A percentile compares a stretch with the other conserved stretches of the same genome.
These are phyloP conservation scores for Boletellus ananas DNA, from an alignment of 768 basidiomycete genomes.

Conservation along the genomic window DNA sequence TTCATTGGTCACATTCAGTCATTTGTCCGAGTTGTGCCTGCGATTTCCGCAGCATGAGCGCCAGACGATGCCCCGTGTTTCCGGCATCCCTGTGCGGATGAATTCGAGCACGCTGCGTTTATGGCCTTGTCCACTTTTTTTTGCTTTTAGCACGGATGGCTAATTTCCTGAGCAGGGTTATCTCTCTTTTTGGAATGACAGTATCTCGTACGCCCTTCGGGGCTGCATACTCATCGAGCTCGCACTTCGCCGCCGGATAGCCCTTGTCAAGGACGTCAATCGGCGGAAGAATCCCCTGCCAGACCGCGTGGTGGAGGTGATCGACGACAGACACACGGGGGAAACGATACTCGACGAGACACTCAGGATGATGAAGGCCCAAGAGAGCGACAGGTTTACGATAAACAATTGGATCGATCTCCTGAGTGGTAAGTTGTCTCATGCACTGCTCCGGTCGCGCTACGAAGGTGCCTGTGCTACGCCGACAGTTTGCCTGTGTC, in stretches of 20 bases:
- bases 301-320: conserved; percentile 86
- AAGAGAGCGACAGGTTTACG: conserved; percentile 51
- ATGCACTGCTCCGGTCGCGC: background rate
- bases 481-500: background rate
- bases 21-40: conserved; percentile 6
- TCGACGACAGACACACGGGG: conserved; percentile 89
- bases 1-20: conserved; percentile 3
- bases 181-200: conserved; percentile 99
- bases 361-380: conserved; percentile 89
- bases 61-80: background rate
- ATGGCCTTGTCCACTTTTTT: conserved; percentile 23
- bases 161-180: conserved; percentile 58
- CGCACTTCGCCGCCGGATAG: conserved; percentile 91
- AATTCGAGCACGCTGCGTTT: conserved; percentile 2
- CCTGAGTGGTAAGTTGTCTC: conserved; percentile 61
- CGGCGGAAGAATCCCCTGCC: conserved; percentile 70
- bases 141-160: background rate
- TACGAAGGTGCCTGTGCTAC: background rate
- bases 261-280: conserved; percentile 77
- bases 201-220: conserved; percentile 97
- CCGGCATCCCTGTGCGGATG: conserved; percentile 1
- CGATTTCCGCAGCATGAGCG: conserved; percentile 19
- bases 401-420: conserved; percentile 95
- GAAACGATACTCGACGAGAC: conserved; percentile 97
- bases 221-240: conserved; percentile 98